Conservation (phyloP, 148 eudicot species). For the Arctostaphylos glauca region DNA sequence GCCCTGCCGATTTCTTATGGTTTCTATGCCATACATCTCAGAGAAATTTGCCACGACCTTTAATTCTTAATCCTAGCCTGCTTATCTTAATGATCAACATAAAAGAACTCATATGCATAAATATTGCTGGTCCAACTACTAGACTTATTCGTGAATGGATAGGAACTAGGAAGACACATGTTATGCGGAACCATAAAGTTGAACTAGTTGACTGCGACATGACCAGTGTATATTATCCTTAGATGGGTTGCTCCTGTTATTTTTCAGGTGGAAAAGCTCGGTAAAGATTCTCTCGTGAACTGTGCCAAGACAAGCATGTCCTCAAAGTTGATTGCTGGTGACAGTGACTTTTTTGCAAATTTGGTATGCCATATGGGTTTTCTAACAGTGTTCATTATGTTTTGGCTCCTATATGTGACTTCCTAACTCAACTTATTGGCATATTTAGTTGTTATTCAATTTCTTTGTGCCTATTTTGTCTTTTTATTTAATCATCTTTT, state of each 20-base stretch:
- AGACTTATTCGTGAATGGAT: neutral
- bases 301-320: constrained; percentile 99
- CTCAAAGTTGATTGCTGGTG: constrained; percentile 72
- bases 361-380: constrained; percentile 44
- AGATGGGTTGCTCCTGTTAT: neutral
- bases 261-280: constrained; percentile 85
- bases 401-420: neutral
- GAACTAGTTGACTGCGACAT: neutral
- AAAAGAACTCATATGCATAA: neutral
- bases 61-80: no score
- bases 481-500: neutral
- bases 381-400: neutral
- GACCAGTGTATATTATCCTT: constrained; percentile 13
- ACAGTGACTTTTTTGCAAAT: constrained; percentile 85
- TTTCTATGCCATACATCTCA: no score
- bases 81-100: neutral
- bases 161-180: neutral
- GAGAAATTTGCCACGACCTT: no score
- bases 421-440: neutral
- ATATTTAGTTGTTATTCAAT: neutral
- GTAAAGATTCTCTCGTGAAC: constrained; percentile 83
- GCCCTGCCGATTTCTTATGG: no score
- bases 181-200: neutral
- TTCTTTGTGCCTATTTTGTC: neutral
- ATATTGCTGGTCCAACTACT: no score